Base-by-base conservation (phyloP, 139 green algal species). In the Chlorella sp. region DNA sequence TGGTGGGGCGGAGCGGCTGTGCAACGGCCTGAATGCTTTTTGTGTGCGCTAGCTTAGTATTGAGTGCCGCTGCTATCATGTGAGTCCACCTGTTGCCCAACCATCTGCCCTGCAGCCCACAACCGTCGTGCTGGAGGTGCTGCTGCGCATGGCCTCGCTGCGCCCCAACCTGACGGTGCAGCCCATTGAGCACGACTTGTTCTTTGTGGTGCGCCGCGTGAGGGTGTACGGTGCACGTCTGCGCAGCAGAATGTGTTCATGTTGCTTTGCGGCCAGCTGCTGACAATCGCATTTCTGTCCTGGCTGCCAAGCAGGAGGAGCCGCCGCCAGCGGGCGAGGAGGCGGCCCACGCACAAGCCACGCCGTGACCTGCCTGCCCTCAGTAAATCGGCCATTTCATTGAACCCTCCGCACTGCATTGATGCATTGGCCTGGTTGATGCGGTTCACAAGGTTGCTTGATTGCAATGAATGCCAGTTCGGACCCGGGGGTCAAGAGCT, bases 101-200 rank as follows among this genome's bases (percentile, higher is more conserved):
- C 32, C 64, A 14, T 24, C 0, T 60, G 43, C 72, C 43, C 30
- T 20, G 28, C 77, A 83, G 77, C 40, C 77, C 32, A 58, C 28
- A 14, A 30, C 9, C 14, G 36, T 34, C 28, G 77, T 83, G 28
- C 28, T 83, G 77, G 77, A 83, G 58, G 77, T 64, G 28, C 54
- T 83, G 36, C 77, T 83, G 60, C n/a, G 14, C 17, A 64, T 83
- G 77, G 3, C 60, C 19, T 20, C 28, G 13, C 40, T 83, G 58
- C 56, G 77, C 14, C 77, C 56, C 41, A 30, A 6, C 13, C 77
- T 83, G 77, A 24, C 20, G 4, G 77, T 58, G 60, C 77, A 13
- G 13, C 60, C 77, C 24, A 60, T 83, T 2, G 48, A 83, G 28
- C 77, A 83, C 41, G 77, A 83, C 58, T 16, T 60, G n/a, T 83